These are phyloP conservation scores for Annulohypoxylon nitens DNA, from an alignment of 495 filamentous ascomycete species.

Conservation along the genomic window DNA sequence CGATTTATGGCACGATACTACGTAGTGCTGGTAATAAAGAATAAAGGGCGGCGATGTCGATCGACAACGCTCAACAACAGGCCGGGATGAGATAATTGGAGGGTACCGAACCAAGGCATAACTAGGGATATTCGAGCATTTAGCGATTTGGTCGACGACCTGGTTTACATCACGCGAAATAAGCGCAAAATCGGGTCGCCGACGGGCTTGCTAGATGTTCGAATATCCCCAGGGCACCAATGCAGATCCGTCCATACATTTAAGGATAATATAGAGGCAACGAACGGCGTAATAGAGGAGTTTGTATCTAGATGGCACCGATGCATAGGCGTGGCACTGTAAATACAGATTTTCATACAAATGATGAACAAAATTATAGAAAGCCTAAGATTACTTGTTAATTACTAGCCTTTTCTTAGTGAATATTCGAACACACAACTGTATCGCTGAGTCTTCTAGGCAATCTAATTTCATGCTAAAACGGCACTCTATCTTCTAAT, in stretches of 20 bases:
- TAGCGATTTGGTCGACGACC: too few species aligned
- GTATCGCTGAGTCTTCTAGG: neutral
- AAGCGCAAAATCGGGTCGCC: too few species aligned
- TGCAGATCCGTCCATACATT: neutral
- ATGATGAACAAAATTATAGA: constrained; percentile 3
- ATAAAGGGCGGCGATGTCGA: neutral
- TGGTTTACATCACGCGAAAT: too few species aligned
- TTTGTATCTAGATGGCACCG: constrained; percentile 1
- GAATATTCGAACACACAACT: neutral
- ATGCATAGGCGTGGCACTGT: neutral
- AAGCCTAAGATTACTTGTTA: neutral
- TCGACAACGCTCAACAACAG: too few species aligned
- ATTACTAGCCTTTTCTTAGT: neutral
- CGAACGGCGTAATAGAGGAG: constrained; percentile 6
- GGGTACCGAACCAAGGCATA: too few species aligned
- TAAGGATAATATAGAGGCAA: neutral
- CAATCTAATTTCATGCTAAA: neutral
- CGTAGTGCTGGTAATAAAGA: neutral
- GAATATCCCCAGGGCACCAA: neutral
- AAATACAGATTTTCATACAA: neutral
- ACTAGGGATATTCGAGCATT: too few species aligned
- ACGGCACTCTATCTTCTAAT: neutral
- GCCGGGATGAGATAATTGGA: too few species aligned
- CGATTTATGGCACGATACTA: neutral
- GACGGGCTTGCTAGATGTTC: too few species aligned